phyloP scores from a whole-genome alignment of 2,329 filamentous ascomycete genomes.

The Neonectria coccinea region DNA sequence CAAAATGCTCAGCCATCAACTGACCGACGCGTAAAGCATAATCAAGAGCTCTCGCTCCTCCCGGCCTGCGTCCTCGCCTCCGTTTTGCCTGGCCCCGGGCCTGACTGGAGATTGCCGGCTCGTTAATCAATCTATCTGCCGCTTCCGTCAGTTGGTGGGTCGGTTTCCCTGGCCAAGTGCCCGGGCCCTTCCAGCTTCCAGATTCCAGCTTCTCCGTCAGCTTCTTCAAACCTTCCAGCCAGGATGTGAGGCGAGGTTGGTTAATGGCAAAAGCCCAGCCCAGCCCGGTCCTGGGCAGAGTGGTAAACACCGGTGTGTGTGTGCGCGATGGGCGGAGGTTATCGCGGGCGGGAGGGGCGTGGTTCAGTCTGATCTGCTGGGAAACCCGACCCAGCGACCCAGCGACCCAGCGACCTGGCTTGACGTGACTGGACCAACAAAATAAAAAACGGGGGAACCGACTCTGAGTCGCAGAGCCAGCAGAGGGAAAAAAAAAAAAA shows the following conservation, averaged over 20 bases:
- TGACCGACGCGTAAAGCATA: constrained; percentile 2
- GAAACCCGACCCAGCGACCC: constrained; percentile 12
- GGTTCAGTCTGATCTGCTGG: constrained; percentile 25
- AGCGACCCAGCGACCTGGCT: constrained; percentile 25
- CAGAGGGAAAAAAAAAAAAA: constrained; percentile 28
- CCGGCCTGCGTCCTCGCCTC: not conserved
- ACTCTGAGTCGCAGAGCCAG: constrained; percentile 27
- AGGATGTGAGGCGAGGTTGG: constrained; percentile 18
- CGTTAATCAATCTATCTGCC: constrained; percentile 29
- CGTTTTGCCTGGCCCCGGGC: not conserved
- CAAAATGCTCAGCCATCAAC: constrained; percentile 8
- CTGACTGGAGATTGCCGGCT: constrained; percentile 28
- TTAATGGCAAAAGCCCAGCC: not conserved
- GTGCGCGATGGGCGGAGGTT: constrained; percentile 1
- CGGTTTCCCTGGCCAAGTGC: constrained; percentile 26
- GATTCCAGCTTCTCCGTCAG: constrained; percentile 34
- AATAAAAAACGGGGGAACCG: constrained; percentile 27
- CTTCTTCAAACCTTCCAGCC: constrained; percentile 29
- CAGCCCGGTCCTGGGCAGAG: constrained; percentile 8
- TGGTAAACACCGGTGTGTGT: constrained; percentile 28
- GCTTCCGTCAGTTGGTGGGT: constrained; percentile 23
- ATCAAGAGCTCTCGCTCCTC: not conserved
- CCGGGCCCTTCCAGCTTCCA: constrained; percentile 34
- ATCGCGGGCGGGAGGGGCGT: constrained; percentile 21
- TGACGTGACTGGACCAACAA: constrained; percentile 36